Evolutionary conservation across 345 rosid genomes (phyloP).

Genomic region (Eutrema japonicum): DNA sequence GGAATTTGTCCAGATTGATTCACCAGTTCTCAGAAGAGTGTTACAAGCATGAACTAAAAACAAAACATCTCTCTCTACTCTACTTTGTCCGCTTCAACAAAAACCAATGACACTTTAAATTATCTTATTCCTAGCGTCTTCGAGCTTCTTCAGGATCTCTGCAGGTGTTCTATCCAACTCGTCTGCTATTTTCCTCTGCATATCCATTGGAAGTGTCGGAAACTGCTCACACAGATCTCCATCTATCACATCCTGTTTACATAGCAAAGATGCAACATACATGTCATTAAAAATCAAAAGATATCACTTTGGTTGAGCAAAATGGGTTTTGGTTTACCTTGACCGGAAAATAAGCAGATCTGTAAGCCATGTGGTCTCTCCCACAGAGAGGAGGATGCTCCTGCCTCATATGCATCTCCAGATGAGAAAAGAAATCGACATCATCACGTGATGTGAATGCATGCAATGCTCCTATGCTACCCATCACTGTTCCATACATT

Average conservation of each 20-base stretch:
- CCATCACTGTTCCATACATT: conserved; percentile 95
- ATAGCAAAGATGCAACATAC: background rate
- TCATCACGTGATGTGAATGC: conserved; percentile 95
- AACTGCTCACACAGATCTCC: conserved; percentile 98
- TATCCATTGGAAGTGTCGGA: conserved; percentile 82
- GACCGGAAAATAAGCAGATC: conserved; percentile 98
- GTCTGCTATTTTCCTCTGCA: conserved; percentile 92
- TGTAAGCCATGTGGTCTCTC: conserved; percentile 66
- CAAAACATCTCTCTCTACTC: no score
- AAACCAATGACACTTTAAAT: conserved; percentile 34
- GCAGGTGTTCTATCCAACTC: conserved; percentile 95
- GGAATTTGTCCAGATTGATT: no score
- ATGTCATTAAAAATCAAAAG: conserved; percentile 1
- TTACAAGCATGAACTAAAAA: no score
- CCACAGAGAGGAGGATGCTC: conserved; percentile 89
- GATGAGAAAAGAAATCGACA: conserved; percentile 94
- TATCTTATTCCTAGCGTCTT: conserved; percentile 85
- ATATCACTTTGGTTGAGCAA: background rate
- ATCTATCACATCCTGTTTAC: conserved; percentile 89
- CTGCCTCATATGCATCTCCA: conserved; percentile 99
- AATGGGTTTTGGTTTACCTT: conserved; percentile 55
- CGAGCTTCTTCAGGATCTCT: conserved; percentile 97
- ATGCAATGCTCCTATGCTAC: conserved; percentile 87
- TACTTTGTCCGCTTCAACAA: no score
- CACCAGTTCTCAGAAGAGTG: no score